Conservation (phyloP, 768 basidiomycete genomes). For the Boletus coccyginus region DNA sequence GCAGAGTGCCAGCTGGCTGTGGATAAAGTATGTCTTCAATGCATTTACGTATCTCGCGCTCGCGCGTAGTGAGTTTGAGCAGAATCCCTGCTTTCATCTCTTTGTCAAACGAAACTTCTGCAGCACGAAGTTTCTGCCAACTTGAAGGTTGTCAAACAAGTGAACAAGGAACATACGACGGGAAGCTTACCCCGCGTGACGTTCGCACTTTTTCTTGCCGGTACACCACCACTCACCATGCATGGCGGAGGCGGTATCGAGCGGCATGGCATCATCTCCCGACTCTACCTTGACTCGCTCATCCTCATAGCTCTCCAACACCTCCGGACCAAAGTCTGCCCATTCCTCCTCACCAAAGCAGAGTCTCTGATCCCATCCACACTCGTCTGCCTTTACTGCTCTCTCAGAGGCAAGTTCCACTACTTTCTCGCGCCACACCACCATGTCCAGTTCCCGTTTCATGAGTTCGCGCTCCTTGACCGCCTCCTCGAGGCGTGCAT, state of each 20-base stretch:
- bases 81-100: constrained; percentile 71
- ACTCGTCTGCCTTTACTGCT: constrained; percentile 62
- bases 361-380: constrained; percentile 88
- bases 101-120: constrained; percentile 73
- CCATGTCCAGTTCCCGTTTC: constrained; percentile 66
- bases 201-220: constrained; percentile 70
- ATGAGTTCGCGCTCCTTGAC: constrained; percentile 60
- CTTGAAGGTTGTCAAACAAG: constrained; percentile 35
- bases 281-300: constrained; percentile 34
- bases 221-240: constrained; percentile 76
- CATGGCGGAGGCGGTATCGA: constrained; percentile 29
- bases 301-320: constrained; percentile 68
- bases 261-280: constrained; percentile 39
- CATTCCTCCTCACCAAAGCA: constrained; percentile 83
- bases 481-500: constrained; percentile 52
- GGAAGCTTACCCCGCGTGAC: constrained; percentile 66
- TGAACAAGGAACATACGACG: not conserved
- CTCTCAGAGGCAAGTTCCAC: constrained; percentile 66
- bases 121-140: constrained; percentile 75
- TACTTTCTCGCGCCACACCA: constrained; percentile 68
- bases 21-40: constrained; percentile 73
- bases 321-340: constrained; percentile 61
- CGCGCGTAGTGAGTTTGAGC: constrained; percentile 63
- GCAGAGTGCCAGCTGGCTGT: constrained; percentile 36
- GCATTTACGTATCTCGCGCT: constrained; percentile 73